These are phyloP conservation scores for Kregervanrija fluxuum DNA, from an alignment of 805 yeast species.

Conservation along the genomic window DNA sequence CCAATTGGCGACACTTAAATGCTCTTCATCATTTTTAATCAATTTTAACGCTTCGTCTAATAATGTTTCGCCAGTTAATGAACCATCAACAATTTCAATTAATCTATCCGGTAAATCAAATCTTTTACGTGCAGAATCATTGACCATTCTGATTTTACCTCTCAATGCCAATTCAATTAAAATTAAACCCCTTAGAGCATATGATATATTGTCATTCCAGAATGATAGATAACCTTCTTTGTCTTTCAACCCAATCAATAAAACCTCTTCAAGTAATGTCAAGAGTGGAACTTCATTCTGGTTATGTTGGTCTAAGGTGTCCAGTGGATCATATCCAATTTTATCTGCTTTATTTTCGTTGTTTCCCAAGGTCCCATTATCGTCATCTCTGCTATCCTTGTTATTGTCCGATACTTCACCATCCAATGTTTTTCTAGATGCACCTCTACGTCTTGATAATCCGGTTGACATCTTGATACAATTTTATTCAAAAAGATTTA, in stretches of 20 bases:
- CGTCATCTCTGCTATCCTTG: neutral
- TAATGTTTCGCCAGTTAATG: conserved; percentile 89
- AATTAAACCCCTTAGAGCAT: conserved; percentile 92
- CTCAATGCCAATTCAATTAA: conserved; percentile 87
- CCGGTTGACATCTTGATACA: conserved; percentile 36
- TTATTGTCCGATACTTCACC: neutral
- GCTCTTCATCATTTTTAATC: conserved; percentile 78
- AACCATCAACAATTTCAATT: conserved; percentile 78
- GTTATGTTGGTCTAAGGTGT: conserved; percentile 36
- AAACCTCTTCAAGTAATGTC: conserved; percentile 94
- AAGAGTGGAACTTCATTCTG: conserved; percentile 53
- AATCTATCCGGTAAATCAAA: conserved; percentile 82
- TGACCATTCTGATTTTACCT: conserved; percentile 79
- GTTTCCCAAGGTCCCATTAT: neutral
- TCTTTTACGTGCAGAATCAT: conserved; percentile 87
- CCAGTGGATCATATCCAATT: conserved; percentile 78
- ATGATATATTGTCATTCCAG: conserved; percentile 97
- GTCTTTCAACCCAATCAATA: conserved; percentile 88
- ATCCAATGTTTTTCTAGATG: conserved; percentile 1
- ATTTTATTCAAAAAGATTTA: neutral
- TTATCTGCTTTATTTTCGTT: conserved; percentile 35
- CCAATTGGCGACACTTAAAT: conserved; percentile 80
- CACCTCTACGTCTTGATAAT: conserved; percentile 73
- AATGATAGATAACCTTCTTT: conserved; percentile 93
- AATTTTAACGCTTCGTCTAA: conserved; percentile 88